phyloP scores from a whole-genome alignment of 305 asterid species.

The Fraxinus angustifolia region DNA sequence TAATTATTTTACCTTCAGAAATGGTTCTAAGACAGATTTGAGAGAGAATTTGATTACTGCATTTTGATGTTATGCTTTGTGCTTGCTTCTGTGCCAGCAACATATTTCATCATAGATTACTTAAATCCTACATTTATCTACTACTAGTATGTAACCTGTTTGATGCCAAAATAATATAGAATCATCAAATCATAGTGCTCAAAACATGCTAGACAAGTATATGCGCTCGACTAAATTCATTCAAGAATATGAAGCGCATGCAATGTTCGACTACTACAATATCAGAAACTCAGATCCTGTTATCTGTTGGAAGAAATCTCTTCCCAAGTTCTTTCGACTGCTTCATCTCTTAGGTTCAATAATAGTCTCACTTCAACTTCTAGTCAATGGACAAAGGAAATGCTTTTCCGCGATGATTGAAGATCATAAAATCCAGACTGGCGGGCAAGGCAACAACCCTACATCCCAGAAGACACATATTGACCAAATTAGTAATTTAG shows the following conservation, averaged over 20 bases:
- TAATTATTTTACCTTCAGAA: neutral
- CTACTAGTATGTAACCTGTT: neutral
- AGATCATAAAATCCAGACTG: conserved; percentile 87
- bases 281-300: neutral
- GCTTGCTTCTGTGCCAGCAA: neutral
- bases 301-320: neutral
- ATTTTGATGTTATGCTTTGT: neutral
- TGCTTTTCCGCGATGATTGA: conserved; percentile 92
- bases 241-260: neutral
- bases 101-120: neutral
- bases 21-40: neutral
- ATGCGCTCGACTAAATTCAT: neutral
- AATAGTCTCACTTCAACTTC: conserved; percentile 48
- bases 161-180: neutral
- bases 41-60: neutral
- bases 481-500: neutral
- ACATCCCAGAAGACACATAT: conserved; percentile 22
- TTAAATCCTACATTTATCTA: neutral
- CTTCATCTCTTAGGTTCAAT: conserved; percentile 20
- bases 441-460: conserved; percentile 85
- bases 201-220: conserved; percentile 9
- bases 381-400: conserved; percentile 50
- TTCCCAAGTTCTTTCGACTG: conserved; percentile 17
- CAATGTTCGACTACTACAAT: neutral
- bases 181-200: neutral